Evolutionary conservation across 1,284 basidiomycete genomes (phyloP), one percentile per base, ranked within the genome.

Genomic region (Naganishia cerealis): DNA sequence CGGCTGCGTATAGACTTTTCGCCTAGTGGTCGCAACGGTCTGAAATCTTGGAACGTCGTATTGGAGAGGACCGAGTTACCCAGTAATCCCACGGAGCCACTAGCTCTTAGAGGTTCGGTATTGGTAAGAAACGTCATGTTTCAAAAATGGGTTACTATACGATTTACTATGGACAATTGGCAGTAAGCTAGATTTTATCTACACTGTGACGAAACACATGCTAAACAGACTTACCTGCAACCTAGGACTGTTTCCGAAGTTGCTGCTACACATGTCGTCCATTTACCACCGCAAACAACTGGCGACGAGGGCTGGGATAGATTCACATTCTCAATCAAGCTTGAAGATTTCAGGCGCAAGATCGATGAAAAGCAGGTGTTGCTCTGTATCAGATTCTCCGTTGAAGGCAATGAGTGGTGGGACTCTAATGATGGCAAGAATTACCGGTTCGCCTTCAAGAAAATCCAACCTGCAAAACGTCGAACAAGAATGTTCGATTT

Each of bases 291-390:
- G 24, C 70, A 74, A 21, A 78, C 78, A 13, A 77, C 78, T 16
- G 76, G 77, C 8, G 78, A 79, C 66, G 76, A 81, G 70, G 79
- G 79, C 12, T 82, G 81, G 81, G 82, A 83, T 71, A 75, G 82
- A 43, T 83, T 84, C 78, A 75, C 76, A 65, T 83, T 83, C 72
- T 72, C 76, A 5, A 87, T 94, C 75, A 86, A 85, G 63, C 83
- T 94, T 39, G 88, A 90, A 71, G 90, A 91, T 73, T 88, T 90
- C 75, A 85, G 86, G 59, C 81, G 83, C 53, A 86, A 85, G 69
- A 82, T 94, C n/a, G 82, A 85, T 43, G 84, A 86, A 9, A 83
- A 88, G 42, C 86, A 85, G 15, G 78, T 93, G 55, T 86, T 84
- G 79, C 81, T 91, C 24, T 90, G 87, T 39, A 85, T 84, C 3